Base-by-base conservation (phyloP, 2,329 filamentous ascomycete genomes). In the Apiospora saccharicola region DNA sequence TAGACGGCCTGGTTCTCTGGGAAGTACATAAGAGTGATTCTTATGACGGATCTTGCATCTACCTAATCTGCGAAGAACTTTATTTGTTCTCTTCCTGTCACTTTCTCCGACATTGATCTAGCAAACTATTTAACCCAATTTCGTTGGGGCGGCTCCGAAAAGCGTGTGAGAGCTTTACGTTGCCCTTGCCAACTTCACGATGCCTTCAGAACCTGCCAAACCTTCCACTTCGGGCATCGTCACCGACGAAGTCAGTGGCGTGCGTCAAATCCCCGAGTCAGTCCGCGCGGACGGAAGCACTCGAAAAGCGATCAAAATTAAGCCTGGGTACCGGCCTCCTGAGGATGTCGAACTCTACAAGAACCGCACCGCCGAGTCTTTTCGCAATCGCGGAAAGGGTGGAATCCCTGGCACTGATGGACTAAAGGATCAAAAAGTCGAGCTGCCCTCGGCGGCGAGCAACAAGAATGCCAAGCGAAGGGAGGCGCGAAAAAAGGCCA, bases 271-370 rank as follows among this genome's bases (percentile, higher is more conserved):
- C 72, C 96, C 96, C 37, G 90, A 95, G 61, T 98, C 96, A 0
- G 86, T 90, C 61, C 93, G 97, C 71, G 85, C 96, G 34, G 96
- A 99, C 80, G 96, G 96, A 72, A 94, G 93, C 69, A 94, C 94
- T n/a, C 91, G 96, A 72, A 97, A 94, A 80, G 96, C 98, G 79
- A 98, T 98, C 80, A 94, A 94, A 79, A 94, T 99, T 74, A 91
- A 94, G 43, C 96, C 96, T 0, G 97, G 96, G 71, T 99, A 98
- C 83, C 91, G 92, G 46, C 97, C 96, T 1, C 94, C 95, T 0
- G 96, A 99, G 84, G 96, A 99, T 83, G 92, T 98, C 75, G 95
- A 98, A 80, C 87, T 98, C 67, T 99, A 99, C 89, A 97, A 95
- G 85, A 98, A 97, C 83, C 92, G 94, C 72, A 95, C 92, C 1